These are phyloP conservation scores for Plenodomus biglobosus DNA, from an alignment of 2,329 filamentous ascomycete genomes.

Conservation along the genomic window DNA sequence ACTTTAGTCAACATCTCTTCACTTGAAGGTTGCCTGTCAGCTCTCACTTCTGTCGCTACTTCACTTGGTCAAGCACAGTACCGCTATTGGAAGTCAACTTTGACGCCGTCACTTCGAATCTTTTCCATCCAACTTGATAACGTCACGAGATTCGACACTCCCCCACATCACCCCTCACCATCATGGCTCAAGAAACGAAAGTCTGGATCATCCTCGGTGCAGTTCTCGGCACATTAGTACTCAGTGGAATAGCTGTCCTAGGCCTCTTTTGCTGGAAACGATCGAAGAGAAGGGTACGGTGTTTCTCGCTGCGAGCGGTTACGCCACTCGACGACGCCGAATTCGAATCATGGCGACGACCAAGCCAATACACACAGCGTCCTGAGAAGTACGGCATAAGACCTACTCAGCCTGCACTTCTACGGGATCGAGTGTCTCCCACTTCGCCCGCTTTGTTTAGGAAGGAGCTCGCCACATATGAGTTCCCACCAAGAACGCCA, in stretches of 20 bases:
- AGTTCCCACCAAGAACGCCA: conserved; percentile 31
- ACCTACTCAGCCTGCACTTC: conserved; percentile 27
- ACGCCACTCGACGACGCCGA: conserved; percentile 46
- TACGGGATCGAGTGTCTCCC: conserved; percentile 31
- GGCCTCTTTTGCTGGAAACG: conserved; percentile 39
- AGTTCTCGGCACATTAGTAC: conserved; percentile 38
- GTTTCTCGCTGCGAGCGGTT: conserved; percentile 42
- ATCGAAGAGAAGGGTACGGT: conserved; percentile 36
- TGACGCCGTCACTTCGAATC: not conserved
- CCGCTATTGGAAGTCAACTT: not conserved
- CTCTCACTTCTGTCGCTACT: conserved; percentile 7
- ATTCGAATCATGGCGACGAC: conserved; percentile 46
- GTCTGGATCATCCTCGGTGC: conserved; percentile 43
- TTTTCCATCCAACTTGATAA: not conserved
- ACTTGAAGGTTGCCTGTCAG: not conserved
- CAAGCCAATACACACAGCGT: conserved; percentile 41
- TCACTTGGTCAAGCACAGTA: not conserved
- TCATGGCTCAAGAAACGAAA: conserved; percentile 36
- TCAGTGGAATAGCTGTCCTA: conserved; percentile 29
- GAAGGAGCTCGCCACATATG: conserved; percentile 37
- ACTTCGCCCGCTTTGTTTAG: conserved; percentile 35
- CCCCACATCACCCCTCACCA: not conserved
- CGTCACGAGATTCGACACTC: not conserved
- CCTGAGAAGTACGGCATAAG: conserved; percentile 41
- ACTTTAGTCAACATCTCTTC: conserved; percentile 12